Evolutionary conservation across 1,139 yeast species (phyloP), one percentile per base, ranked within the genome.

Genomic region (Yamadazyma oceani): DNA sequence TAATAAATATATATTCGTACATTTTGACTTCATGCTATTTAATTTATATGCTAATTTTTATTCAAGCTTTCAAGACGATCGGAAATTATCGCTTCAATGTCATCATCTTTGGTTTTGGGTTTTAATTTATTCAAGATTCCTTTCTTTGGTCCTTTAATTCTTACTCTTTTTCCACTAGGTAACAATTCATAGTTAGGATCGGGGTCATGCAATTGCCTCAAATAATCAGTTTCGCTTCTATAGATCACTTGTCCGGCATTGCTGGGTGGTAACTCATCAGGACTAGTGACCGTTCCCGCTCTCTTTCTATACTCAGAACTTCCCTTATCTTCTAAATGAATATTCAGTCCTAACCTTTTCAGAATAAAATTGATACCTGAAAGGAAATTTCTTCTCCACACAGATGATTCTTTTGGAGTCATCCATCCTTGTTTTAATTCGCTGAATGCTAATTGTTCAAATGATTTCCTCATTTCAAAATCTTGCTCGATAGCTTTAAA

Each of bases 401-500:
- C 37, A 1, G 73, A 66, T 4, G 59, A 54, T 25, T 77, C 78
- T 37, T 64, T 69, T 15, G 70, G 61, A 70, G 82, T 80, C 1
- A 75, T 75, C 97, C 96, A 88, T 2, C 96, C 86, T 55, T 85
- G 94, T 37, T 73, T 69, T 55, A 92, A 69, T 46, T 89, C 95
- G 22, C 69, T 68, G 51, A 71, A 83, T 0, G 97, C 84, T 32
- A 75, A 82, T 31, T 76, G 64, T 57, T 92, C 97, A 49, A 94
- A 73, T 28, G 77, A 69, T 46, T 78, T 75, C 51, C 95, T 74
- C 55, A 89, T 68, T 6, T 72, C 79, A 17, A 76, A 62, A 53
- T 82, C 86, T 52, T 79, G 79, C 57, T 92, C 98, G 41, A 85
- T 71, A 22, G 79, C 71, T 50, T 85, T 85, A 66, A 88, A 92